phyloP scores from a whole-genome alignment of 176 grass and related monocot species.

The Leersia perrieri region DNA sequence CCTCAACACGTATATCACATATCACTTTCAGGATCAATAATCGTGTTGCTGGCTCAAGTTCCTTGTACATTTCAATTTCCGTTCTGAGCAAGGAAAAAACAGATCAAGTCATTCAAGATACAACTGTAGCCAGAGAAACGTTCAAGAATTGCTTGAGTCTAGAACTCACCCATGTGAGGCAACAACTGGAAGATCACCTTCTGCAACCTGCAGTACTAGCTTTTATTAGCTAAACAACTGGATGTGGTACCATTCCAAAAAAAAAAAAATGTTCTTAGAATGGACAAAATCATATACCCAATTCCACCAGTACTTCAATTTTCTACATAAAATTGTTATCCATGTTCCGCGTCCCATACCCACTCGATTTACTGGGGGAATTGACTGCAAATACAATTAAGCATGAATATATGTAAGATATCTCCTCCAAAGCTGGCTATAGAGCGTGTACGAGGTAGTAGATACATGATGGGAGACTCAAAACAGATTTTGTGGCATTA shows the following conservation, averaged over 20 bases:
- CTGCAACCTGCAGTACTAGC: constrained; percentile 68
- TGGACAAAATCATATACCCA: constrained; percentile 56
- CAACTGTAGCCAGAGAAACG: constrained; percentile 16
- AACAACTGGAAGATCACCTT: constrained; percentile 79
- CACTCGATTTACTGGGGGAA: constrained; percentile 81
- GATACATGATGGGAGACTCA: neutral
- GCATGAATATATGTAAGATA: neutral
- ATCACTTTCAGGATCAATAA: constrained; percentile 84
- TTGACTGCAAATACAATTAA: constrained; percentile 59
- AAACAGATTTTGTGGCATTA: neutral
- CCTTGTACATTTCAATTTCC: constrained; percentile 74
- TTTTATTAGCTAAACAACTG: constrained; percentile 47
- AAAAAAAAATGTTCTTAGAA: constrained; percentile 20
- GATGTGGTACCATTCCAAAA: constrained; percentile 26
- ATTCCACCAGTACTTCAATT: constrained; percentile 96
- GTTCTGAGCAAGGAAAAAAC: constrained; percentile 38
- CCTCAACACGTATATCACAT: constrained; percentile 94
- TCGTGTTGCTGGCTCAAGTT: constrained; percentile 75
- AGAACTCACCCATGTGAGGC: constrained; percentile 82
- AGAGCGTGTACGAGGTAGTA: neutral
- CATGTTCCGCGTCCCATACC: constrained; percentile 73
- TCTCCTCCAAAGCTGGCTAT: neutral
- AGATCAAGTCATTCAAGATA: constrained; percentile 8
- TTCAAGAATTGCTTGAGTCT: constrained; percentile 1
- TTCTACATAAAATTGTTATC: constrained; percentile 86